phyloP scores from a whole-genome alignment of 164 flowering plant genomes.

The Vitis rupestris region DNA sequence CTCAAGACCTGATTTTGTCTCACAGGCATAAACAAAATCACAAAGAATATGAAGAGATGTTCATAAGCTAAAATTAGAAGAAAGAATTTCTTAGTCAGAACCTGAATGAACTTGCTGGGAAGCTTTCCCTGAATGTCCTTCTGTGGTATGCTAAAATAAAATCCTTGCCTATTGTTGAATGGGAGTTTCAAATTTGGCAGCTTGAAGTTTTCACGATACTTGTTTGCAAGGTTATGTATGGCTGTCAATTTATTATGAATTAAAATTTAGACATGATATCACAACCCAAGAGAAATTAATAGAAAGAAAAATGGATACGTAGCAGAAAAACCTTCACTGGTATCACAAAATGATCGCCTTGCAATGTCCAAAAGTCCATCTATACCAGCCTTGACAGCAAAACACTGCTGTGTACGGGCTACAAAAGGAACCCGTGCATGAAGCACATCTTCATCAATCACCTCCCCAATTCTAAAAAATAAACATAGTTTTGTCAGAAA shows the following conservation, averaged over 20 bases:
- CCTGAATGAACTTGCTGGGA: constrained; percentile 96
- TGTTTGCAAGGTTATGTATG: constrained; percentile 88
- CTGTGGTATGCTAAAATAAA: constrained; percentile 87
- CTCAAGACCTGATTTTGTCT: constrained; percentile 65
- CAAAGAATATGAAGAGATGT: constrained; percentile 4
- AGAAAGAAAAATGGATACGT: not conserved
- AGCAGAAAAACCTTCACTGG: constrained; percentile 78
- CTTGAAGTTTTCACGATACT: constrained; percentile 85
- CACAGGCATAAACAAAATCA: constrained; percentile 13
- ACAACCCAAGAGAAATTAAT: not conserved
- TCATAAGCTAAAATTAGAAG: not conserved
- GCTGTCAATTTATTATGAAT: constrained; percentile 48
- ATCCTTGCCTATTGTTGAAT: constrained; percentile 92
- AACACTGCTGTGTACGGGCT: constrained; percentile 98
- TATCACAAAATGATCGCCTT: constrained; percentile 90
- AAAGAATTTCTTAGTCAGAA: constrained; percentile 18
- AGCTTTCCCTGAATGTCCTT: constrained; percentile 88
- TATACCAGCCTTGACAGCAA: constrained; percentile 98
- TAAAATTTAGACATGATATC: constrained; percentile 1
- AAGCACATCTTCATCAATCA: constrained; percentile 93
- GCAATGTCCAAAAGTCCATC: constrained; percentile 98
- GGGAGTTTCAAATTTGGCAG: constrained; percentile 90
- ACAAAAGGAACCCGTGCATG: constrained; percentile 96
- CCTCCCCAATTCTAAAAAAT: constrained; percentile 70
- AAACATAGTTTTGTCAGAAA: constrained; percentile 5